These are phyloP conservation scores for Aspergillus proliferans DNA, from an alignment of 2,329 filamentous ascomycete genomes.

Conservation along the genomic window DNA sequence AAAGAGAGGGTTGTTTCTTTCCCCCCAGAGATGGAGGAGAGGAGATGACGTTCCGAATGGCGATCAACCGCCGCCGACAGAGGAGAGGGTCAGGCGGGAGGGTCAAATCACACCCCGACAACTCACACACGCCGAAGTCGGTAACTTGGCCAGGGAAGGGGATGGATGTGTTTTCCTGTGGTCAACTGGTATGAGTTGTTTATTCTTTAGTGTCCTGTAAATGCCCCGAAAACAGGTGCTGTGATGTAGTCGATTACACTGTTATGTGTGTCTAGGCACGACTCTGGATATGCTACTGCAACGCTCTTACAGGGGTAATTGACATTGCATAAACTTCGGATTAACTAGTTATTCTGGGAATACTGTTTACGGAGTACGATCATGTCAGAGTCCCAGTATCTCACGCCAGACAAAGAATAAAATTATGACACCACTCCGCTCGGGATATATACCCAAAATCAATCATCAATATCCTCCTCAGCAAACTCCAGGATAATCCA, in stretches of 20 bases:
- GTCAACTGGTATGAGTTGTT: not conserved
- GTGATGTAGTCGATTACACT: no score
- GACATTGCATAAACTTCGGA: no score
- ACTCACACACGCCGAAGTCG: conserved; percentile 6
- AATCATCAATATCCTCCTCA: conserved; percentile 40
- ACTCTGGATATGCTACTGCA: no score
- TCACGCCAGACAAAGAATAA: no score
- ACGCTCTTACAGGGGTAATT: no score
- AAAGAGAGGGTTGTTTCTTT: not conserved
- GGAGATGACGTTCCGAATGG: conserved; percentile 26
- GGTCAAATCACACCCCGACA: conserved; percentile 15
- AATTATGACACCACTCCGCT: no score
- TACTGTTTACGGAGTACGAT: no score
- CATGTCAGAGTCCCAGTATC: no score
- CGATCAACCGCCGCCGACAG: conserved; percentile 13
- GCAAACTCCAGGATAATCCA: conserved; percentile 79
- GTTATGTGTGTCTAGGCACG: no score
- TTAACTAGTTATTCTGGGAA: no score
- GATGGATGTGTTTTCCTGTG: not conserved
- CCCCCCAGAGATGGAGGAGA: not conserved
- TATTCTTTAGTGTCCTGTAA: not conserved
- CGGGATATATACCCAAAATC: not conserved
- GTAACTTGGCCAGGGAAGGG: not conserved
- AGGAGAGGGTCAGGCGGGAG: conserved; percentile 16
- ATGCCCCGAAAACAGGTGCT: not conserved